These are phyloP conservation scores for Lichina pygmaea DNA, from an alignment of 495 filamentous ascomycete species.

Conservation along the genomic window DNA sequence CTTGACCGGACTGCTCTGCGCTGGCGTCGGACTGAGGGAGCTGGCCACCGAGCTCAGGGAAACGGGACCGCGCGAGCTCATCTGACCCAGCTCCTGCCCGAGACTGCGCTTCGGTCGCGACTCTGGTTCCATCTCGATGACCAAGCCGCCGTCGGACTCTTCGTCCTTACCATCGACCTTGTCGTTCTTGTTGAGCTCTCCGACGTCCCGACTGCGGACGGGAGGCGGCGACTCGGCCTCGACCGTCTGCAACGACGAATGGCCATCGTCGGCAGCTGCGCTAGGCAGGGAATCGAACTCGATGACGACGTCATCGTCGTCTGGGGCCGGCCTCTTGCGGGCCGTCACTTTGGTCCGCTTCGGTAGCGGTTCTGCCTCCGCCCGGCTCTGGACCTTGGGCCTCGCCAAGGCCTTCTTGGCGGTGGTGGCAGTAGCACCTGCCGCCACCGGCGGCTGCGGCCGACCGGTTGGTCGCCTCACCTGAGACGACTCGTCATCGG, in stretches of 20 bases:
- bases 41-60: conserved; percentile 3
- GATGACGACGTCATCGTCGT: not conserved
- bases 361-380: too few relatives aligned
- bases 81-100: not conserved
- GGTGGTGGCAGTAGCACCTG: too few relatives aligned
- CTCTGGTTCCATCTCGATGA: conserved; percentile 3
- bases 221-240: not conserved
- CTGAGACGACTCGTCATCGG: too few relatives aligned
- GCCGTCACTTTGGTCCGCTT: not conserved
- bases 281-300: not conserved
- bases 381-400: too few relatives aligned
- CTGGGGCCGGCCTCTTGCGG: not conserved
- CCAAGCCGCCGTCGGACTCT: not conserved
- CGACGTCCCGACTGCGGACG: not conserved
- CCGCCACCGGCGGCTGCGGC: too few relatives aligned
- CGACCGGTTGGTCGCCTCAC: too few relatives aligned
- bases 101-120: not conserved
- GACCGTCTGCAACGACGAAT: not conserved
- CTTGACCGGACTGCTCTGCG: not conserved
- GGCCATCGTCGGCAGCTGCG: not conserved
- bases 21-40: conserved; percentile 1
- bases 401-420: too few relatives aligned
- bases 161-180: not conserved
- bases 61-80: not conserved
- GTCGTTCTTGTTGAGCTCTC: not conserved